Conservation (phyloP, 2,329 filamentous ascomycete species). For the Verticillium nonalfalfae region DNA sequence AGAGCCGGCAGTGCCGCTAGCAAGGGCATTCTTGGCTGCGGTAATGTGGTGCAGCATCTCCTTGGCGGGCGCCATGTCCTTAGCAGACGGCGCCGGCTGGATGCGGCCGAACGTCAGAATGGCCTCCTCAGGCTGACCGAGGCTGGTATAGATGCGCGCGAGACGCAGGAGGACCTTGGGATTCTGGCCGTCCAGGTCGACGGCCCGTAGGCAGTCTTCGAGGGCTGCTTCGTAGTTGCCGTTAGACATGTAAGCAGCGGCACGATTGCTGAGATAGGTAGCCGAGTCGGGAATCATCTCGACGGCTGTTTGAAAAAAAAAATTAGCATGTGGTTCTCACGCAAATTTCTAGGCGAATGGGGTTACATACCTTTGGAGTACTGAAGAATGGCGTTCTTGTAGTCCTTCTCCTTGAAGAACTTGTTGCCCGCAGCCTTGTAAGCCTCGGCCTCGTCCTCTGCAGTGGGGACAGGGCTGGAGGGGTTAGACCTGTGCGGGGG, state of each 20-base stretch:
- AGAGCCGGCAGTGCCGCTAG: constrained; percentile 71
- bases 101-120: constrained; percentile 77
- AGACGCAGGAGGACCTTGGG: constrained; percentile 82
- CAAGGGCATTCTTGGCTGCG: constrained; percentile 72
- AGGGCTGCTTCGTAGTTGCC: constrained; percentile 73
- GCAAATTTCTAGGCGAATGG: too few relatives aligned
- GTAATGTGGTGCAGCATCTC: constrained; percentile 79
- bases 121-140: constrained; percentile 84
- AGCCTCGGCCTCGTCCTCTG: constrained; percentile 73
- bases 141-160: constrained; percentile 80
- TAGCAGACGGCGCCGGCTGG: constrained; percentile 71
- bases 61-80: constrained; percentile 77
- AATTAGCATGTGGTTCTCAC: too few relatives aligned
- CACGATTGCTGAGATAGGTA: constrained; percentile 91
- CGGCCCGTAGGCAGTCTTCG: constrained; percentile 78
- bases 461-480: constrained; percentile 47
- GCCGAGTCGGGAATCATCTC: constrained; percentile 78
- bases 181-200: constrained; percentile 79
- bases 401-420: constrained; percentile 93
- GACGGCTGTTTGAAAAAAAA: constrained; percentile 58
- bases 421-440: constrained; percentile 94
- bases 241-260: constrained; percentile 88
- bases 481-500: constrained; percentile 66
- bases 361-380: constrained; percentile 77
- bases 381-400: constrained; percentile 78